Percentiles rank a stretch among this genome's conserved stretches.
Conservation (phyloP, 257 asterid genomes). For the Ocimum tenuiflorum region DNA sequence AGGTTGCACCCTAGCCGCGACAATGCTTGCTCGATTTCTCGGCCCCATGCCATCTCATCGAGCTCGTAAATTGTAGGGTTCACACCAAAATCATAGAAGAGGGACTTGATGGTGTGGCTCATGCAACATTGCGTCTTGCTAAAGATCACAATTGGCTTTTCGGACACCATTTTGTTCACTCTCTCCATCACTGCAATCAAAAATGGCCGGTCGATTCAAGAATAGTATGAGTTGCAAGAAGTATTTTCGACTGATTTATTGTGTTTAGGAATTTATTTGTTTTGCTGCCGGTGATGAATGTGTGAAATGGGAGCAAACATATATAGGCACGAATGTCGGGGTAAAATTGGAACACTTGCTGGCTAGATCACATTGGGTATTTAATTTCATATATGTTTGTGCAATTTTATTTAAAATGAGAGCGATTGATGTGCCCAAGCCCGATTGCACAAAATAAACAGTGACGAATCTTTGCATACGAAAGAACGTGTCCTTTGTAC, state of each 20-base stretch:
- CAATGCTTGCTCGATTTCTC: slow-evolving; percentile 41
- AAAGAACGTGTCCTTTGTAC: slow-evolving; percentile 38
- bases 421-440: slow-evolving; percentile 28
- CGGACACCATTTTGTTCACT: slow-evolving; percentile 53
- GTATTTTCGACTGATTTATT: not conserved
- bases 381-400: not conserved
- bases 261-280: slow-evolving; percentile 10
- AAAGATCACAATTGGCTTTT: slow-evolving; percentile 70
- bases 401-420: not conserved
- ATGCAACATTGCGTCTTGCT: slow-evolving; percentile 68
- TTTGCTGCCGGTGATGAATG: slow-evolving; percentile 41
- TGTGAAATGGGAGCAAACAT: slow-evolving; percentile 23
- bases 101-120: slow-evolving; percentile 52
- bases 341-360: slow-evolving; percentile 16
- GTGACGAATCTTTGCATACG: slow-evolving; percentile 67
- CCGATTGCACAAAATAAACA: slow-evolving; percentile 20
- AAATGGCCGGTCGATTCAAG: not conserved
- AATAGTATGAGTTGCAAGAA: no score
- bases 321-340: slow-evolving; percentile 31
- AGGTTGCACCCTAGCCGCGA: slow-evolving; percentile 38
- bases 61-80: slow-evolving; percentile 42
- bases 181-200: slow-evolving; percentile 44
- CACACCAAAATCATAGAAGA: slow-evolving; percentile 36
- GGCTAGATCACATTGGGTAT: not conserved
- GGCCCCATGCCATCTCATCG: slow-evolving; percentile 33